Base-by-base conservation (phyloP, 352 stramenopile genomes). In the Globisporangium nagaii region DNA sequence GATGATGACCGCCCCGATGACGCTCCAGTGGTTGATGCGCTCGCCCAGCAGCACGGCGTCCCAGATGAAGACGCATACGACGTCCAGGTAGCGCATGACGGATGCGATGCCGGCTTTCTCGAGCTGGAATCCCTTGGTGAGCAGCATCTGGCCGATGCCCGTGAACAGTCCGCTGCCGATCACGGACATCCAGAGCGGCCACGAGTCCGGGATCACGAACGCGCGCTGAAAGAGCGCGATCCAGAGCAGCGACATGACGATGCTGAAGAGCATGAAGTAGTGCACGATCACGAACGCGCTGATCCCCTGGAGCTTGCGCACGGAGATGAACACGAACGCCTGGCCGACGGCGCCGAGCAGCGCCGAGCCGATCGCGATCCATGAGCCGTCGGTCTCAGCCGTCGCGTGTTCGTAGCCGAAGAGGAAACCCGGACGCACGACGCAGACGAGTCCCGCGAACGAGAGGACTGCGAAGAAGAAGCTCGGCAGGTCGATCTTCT, bases 51-150 rank as follows among this genome's bases (percentile, higher is more conserved):
- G 51, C 37, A 86, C 27, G 15, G 66, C 67, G 57, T 93, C 80
- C 77, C 79, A 91, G 43, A 93, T 67, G 57, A 93, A 93, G 7
- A 90, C 77, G 56, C 70, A 91, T n/a, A 91, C 80, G 8, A 93
- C 80, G 49, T 91, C 83, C 24, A 91, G 44, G 58, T 90, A 90
- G 31, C 84, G 84, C 84, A 91, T 90, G 49, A 91, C 76, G 13
- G 79, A 90, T 13, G 84, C 84, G 28, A 90, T 85, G 12, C 80
- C 81, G n/a, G 79, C 78, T 39, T 91, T 93, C 44, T 90, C 84
- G 6, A 90, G 66, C 60, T 93, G 84, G 48, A 93, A 91, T 6
- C 84, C 84, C 39, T 86, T 84, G 1, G 84, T 93, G 10, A 93
- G 65, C 34, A 86, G 66, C 46, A 89, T 39, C 43, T 91, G 80